Evolutionary conservation across 495 filamentous ascomycete species (phyloP), one percentile per base, ranked within the genome.

Genomic region (Penicillium cosmopolitanum): DNA sequence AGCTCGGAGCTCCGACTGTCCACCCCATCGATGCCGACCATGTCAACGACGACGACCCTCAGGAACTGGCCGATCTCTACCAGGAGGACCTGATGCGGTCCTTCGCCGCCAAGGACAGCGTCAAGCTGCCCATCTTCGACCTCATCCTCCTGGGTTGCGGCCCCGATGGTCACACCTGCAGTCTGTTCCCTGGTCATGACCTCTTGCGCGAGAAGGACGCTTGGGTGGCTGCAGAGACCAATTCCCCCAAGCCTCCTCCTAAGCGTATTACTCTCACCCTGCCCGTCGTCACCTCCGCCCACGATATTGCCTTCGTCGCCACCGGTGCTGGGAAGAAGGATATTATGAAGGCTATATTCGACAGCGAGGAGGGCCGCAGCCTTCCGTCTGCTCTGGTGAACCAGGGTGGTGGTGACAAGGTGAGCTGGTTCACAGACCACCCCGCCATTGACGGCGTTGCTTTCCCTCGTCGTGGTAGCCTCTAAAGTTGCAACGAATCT

Each of bases 131-230:
- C 56, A 88, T 96, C 61, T 98, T 98, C 69, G 95, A 98, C 68
- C 81, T 98, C 25, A 80, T 98, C 19, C 83, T 98, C 16, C 85
- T 98, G 46, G 95, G 95, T 57, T 94, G 89, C 65, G 95, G 95
- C 4, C 95, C 94, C 15, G 95, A 98, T 70, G 95, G 95, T 38
- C 95, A 98, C 75, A 97, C 95, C 23, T 98, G 96, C 88, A 92
- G 88, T 64, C 81, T 98, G 31, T 98, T 98, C 80, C 96, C 95
- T 6, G 88, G 89, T 25, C 94, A 97, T 63, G 85, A 86, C 46
- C 80, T 98, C 42, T 80, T 98, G 60, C 85, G 93, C 43, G 95
- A 98, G 80, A 85, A 85, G 57, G 87, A 89, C 65, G 93, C 93
- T 35, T 98, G 95, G 95, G 92, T 97, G 11, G 88, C 90, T 5